These are phyloP conservation scores for Dictyostelium gargantuum DNA, from an alignment of 208 protist species.

Conservation along the genomic window DNA sequence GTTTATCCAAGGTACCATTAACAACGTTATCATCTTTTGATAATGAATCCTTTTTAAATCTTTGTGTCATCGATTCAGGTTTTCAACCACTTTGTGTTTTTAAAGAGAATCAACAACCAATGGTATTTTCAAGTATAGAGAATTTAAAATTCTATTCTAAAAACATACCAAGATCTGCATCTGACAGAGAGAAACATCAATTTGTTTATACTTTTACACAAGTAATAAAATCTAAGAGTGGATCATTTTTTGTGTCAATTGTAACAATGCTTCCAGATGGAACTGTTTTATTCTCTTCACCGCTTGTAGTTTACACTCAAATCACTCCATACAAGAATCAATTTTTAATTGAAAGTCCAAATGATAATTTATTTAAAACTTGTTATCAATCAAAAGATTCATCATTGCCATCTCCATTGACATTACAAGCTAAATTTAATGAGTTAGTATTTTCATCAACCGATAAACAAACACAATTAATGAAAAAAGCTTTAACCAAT, in stretches of 20 bases:
- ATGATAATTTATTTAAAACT: neutral
- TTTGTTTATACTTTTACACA: neutral
- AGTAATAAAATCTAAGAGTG: too few relatives aligned
- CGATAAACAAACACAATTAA: too few relatives aligned
- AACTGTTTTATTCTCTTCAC: neutral
- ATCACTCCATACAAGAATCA: neutral
- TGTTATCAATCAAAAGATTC: conserved; percentile 14
- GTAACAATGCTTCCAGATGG: neutral
- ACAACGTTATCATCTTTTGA: neutral
- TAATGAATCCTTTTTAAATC: neutral
- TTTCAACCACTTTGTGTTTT: neutral
- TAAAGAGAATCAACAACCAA: neutral
- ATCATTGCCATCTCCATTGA: neutral
- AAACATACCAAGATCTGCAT: neutral
- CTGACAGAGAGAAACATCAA: neutral
- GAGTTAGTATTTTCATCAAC: too few relatives aligned
- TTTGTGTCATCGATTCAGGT: neutral
- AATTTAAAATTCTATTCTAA: neutral
- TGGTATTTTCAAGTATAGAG: neutral
- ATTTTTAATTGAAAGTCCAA: neutral
- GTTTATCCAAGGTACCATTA: neutral
- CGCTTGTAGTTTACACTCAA: neutral
- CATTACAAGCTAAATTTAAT: too few relatives aligned
- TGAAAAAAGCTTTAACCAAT: too few relatives aligned
- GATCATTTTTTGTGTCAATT: neutral